These are phyloP conservation scores for Phytophthora multivora DNA, from an alignment of 352 stramenopile species.

Conservation along the genomic window DNA sequence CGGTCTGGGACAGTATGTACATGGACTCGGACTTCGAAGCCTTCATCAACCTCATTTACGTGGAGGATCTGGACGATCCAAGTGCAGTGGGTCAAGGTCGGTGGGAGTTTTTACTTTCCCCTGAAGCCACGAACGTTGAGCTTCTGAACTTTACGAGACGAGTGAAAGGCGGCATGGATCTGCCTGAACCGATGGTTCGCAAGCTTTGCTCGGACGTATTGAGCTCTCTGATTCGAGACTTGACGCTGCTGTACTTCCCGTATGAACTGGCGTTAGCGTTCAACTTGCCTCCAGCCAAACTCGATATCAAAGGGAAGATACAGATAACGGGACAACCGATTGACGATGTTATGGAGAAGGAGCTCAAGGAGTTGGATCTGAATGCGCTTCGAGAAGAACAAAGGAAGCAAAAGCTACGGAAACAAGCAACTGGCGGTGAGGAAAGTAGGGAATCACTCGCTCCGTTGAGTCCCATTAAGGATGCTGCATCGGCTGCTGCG, in stretches of 20 bases:
- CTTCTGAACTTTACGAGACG: constrained; percentile 69
- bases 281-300: constrained; percentile 51
- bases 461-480: constrained; percentile 30
- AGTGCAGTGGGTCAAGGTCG: constrained; percentile 42
- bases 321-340: constrained; percentile 58
- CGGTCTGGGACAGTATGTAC: constrained; percentile 82
- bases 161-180: constrained; percentile 69
- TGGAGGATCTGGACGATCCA: constrained; percentile 52
- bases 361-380: constrained; percentile 35
- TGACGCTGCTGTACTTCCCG: constrained; percentile 70
- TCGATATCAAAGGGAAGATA: constrained; percentile 65
- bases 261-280: constrained; percentile 65
- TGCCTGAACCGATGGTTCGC: constrained; percentile 70
- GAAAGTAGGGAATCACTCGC: not conserved
- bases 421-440: constrained; percentile 8
- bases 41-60: constrained; percentile 65
- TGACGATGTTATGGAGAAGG: constrained; percentile 65
- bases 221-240: constrained; percentile 62
- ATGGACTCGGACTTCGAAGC: constrained; percentile 71
- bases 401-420: constrained; percentile 16
- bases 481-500: constrained; percentile 35
- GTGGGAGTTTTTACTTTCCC: constrained; percentile 68
- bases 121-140: constrained; percentile 66
- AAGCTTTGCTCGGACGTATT: constrained; percentile 74
- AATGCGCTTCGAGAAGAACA: constrained; percentile 16